These are phyloP conservation scores for Alternaria atra DNA, from an alignment of 2,329 filamentous ascomycete genomes.

Conservation along the genomic window DNA sequence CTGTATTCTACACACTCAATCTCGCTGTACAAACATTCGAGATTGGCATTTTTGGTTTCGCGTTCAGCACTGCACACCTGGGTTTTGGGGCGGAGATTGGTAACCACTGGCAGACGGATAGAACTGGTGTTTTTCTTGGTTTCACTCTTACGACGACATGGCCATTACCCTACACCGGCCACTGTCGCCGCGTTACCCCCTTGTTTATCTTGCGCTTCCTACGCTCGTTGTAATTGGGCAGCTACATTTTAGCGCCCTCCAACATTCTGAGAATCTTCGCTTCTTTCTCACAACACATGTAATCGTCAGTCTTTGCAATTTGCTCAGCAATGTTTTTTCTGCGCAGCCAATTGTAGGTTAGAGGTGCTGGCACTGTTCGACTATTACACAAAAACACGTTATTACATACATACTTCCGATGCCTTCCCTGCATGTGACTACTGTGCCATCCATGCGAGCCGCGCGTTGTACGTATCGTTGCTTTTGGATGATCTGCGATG, in stretches of 20 bases:
- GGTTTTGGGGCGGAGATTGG: conserved; percentile 27
- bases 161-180: conserved; percentile 35
- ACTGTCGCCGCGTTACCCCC: conserved; percentile 40
- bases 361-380: conserved; percentile 46
- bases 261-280: conserved; percentile 47
- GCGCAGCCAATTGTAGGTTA: conserved; percentile 34
- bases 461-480: conserved; percentile 3
- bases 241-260: conserved; percentile 21
- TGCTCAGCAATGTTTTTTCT: conserved; percentile 28
- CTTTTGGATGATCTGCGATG: conserved; percentile 7
- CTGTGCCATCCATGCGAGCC: conserved; percentile 1
- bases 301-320: conserved; percentile 32
- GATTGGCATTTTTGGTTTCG: conserved; percentile 33
- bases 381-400: conserved; percentile 29
- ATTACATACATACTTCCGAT: conserved; percentile 11
- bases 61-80: conserved; percentile 36
- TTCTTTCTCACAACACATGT: conserved; percentile 34
- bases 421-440: conserved; percentile 8
- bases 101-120: conserved; percentile 29
- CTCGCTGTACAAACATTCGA: conserved; percentile 24
- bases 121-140: conserved; percentile 39
- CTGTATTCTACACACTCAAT: conserved; percentile 40
- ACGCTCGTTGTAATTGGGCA: conserved; percentile 52
- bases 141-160: conserved; percentile 45
- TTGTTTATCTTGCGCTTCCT: conserved; percentile 42